Conservation (phyloP, 371 early-diverging fungal species). For the Rhizomucor miehei region DNA sequence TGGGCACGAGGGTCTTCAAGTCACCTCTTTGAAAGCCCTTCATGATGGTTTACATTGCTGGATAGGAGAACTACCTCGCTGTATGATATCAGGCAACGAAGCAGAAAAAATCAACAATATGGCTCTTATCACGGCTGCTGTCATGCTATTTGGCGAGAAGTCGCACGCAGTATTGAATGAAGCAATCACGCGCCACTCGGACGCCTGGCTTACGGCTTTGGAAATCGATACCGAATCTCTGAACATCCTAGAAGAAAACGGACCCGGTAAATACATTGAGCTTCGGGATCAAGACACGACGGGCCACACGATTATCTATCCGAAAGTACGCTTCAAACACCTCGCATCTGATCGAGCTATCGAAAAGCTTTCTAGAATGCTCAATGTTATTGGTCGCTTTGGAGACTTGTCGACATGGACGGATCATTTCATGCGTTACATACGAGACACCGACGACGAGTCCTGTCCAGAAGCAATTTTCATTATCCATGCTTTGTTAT, state of each 20-base stretch:
- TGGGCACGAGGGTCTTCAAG: slow-evolving; percentile 22
- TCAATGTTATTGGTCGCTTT: slow-evolving; percentile 48
- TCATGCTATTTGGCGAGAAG: slow-evolving; percentile 34
- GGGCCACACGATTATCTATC: slow-evolving; percentile 23
- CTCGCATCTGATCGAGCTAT: slow-evolving; percentile 33
- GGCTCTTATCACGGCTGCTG: slow-evolving; percentile 38
- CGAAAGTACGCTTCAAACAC: slow-evolving; percentile 43
- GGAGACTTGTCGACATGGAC: slow-evolving; percentile 41
- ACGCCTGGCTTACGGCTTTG: slow-evolving; percentile 43
- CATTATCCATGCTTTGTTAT: slow-evolving; percentile 43
- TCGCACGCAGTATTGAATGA: slow-evolving; percentile 33
- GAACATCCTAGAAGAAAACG: slow-evolving; percentile 38
- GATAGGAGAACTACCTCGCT: slow-evolving; percentile 39
- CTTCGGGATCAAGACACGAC: not conserved
- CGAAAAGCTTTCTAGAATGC: slow-evolving; percentile 24
- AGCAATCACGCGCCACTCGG: slow-evolving; percentile 25
- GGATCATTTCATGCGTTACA: slow-evolving; percentile 43
- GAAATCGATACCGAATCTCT: slow-evolving; percentile 41
- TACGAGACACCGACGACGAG: slow-evolving; percentile 16
- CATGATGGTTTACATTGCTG: slow-evolving; percentile 17
- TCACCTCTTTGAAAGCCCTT: slow-evolving; percentile 43
- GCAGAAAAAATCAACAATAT: slow-evolving; percentile 38
- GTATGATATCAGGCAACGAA: slow-evolving; percentile 44
- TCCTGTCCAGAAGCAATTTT: slow-evolving; percentile 48
- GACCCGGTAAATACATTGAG: slow-evolving; percentile 17